Evolutionary conservation across 192 early-diverging fungal genomes (phyloP), one percentile per base, ranked within the genome.

Genomic region (Coemansia sp.): DNA sequence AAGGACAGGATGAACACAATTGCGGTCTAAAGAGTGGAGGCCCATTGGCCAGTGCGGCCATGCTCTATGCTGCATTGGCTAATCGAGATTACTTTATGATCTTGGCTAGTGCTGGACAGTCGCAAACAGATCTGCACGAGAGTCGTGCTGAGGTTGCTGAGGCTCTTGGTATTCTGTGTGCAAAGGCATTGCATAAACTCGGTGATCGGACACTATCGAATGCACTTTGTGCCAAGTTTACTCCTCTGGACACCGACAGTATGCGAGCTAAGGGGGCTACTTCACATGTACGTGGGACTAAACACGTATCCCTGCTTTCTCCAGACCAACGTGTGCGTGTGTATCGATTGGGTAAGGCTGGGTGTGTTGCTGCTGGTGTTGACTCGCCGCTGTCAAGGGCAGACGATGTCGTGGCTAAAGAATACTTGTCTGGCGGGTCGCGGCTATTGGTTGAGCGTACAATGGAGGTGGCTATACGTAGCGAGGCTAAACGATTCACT

Each of bases 81-180:
- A 71, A 71, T 37, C 60, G 67, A 11, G 67, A 71, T 33, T 71
- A 71, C 42, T 71, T 71, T 34, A 23, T 64, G 3, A 41, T 64
- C 7, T 37, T 71, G 36, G 67, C 60, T 5, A 58, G 67, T 27
- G 56, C 52, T 10, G 67, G 60, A 13, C 67, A 71, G 52, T 71
- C 67, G 28, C 67, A 72, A 36, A 53, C 63, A 1, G 70, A 72
- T 14, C 42, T 66, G 38, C 63, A 66, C 51, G 57, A 60, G 35
- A 72, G 62, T 50, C 47, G 70, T 0, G 70, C 70, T 3, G 54
- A 60, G 17, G 59, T 72, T 11, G 62, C 70, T 18, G 70, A 72
- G 41, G 45, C 69, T 10, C 40, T 72, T 15, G 57, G 52, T 10
- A 65, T 72, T 10, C 39, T 60, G 27, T 72, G 69, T 24, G 69